Percentiles rank a stretch among this genome's conserved stretches.
Evolutionary conservation across 768 basidiomycete genomes (phyloP).

Genomic region (Piloderma croceum): DNA sequence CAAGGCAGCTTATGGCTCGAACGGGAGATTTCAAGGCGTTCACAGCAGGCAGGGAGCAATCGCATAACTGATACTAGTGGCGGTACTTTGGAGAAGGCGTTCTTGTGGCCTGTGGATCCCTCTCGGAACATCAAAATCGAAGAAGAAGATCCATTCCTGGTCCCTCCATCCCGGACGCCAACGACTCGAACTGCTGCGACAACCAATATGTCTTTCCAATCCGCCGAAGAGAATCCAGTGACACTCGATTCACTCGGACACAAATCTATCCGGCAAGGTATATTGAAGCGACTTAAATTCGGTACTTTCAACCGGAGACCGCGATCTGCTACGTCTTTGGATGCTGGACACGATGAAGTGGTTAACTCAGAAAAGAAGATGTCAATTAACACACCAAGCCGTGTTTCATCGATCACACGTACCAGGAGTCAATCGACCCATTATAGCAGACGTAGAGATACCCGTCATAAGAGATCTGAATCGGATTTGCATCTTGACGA

Average conservation of each 20-base stretch:
- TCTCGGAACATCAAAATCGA: too few species aligned
- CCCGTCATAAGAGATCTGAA: conserved; percentile 21
- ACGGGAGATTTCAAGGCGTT: too few species aligned
- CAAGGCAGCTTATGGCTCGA: too few species aligned
- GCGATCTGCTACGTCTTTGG: conserved; percentile 26
- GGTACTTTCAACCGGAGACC: conserved; percentile 21
- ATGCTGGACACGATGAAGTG: conserved; percentile 11
- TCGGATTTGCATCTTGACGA: conserved; percentile 23
- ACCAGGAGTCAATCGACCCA: conserved; percentile 10
- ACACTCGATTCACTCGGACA: conserved; percentile 32
- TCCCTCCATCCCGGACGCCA: conserved; percentile 4
- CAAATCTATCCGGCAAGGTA: conserved; percentile 47
- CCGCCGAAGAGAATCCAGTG: conserved; percentile 21
- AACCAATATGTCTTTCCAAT: conserved; percentile 1
- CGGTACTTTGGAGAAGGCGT: too few species aligned
- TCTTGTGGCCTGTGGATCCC: background rate
- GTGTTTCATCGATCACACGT: too few species aligned
- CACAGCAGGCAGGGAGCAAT: too few species aligned
- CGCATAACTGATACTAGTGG: too few species aligned
- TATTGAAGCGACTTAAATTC: conserved; percentile 34
- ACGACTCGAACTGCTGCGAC: background rate
- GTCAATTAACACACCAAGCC: too few species aligned
- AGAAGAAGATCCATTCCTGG: conserved; percentile 26
- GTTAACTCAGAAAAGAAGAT: background rate
- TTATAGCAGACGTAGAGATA: conserved; percentile 11